phyloP scores from a whole-genome alignment of 2,329 filamentous ascomycete species.

The Trichoderma cornu-damae region DNA sequence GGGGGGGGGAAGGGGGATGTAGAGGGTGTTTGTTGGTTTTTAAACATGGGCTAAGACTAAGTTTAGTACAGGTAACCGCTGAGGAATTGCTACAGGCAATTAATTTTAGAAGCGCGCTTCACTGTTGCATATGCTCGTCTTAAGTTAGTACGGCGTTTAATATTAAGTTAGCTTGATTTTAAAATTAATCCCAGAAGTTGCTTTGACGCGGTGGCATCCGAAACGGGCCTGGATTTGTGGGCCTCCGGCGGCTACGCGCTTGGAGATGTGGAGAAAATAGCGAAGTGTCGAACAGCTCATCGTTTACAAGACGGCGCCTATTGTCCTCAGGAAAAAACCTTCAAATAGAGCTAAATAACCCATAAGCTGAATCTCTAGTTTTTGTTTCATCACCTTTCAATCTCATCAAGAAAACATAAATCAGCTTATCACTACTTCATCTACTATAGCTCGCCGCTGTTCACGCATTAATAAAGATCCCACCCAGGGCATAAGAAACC shows the following conservation, averaged over 20 bases:
- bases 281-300: not conserved
- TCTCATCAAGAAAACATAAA: not conserved
- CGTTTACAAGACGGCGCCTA: not conserved
- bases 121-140: not conserved
- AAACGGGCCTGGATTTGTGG: not conserved
- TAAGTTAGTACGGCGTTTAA: not conserved
- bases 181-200: not conserved
- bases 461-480: slow-evolving; percentile 9
- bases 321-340: not conserved
- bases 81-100: not conserved
- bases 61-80: not conserved
- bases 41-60: not conserved
- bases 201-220: not conserved
- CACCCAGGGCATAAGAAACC: slow-evolving; percentile 1
- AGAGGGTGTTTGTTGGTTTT: not conserved
- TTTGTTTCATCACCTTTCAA: not conserved
- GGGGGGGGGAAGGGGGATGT: not conserved
- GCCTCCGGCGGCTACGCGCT: not conserved
- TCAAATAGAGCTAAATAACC: too few relatives aligned
- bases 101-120: not conserved
- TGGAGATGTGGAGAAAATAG: not conserved
- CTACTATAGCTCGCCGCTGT: not conserved
- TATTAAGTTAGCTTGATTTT: not conserved
- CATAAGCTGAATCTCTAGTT: not conserved
- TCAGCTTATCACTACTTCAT: not conserved